Evolutionary conservation across 441 rosid species (phyloP).

Genomic region (Populus trichocarpa): DNA sequence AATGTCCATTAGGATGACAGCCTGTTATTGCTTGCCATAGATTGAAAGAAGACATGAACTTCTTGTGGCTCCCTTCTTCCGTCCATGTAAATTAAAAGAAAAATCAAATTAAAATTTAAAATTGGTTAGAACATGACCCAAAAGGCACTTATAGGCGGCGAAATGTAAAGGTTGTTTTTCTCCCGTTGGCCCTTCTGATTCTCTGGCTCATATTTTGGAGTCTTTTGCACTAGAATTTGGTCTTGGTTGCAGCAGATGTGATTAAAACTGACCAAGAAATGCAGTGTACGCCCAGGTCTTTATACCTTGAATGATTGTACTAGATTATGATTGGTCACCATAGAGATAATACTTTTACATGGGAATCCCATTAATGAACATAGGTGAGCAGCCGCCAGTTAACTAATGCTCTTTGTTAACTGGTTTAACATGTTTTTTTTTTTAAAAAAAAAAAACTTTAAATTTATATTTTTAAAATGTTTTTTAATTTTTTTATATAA

Average conservation of each 20-base stretch:
- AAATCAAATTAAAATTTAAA: not conserved
- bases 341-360: not conserved
- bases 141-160: not conserved
- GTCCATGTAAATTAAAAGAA: not conserved
- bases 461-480: too few relatives aligned
- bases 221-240: not conserved
- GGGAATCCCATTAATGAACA: not conserved
- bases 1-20: not conserved
- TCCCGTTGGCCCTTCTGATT: not conserved
- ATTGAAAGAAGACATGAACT: not conserved
- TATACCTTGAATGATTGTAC: not conserved
- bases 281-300: not conserved
- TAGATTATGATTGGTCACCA: not conserved
- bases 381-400: not conserved
- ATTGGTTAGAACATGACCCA: not conserved
- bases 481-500: too few relatives aligned
- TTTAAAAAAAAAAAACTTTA: too few relatives aligned
- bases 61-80: not conserved
- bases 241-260: not conserved
- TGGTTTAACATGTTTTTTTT: too few relatives aligned
- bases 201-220: not conserved
- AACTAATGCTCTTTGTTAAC: not conserved
- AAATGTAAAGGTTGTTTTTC: not conserved
- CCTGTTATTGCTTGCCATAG: not conserved
- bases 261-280: not conserved